A percentile compares a stretch with the other conserved stretches of the same genome.
Evolutionary conservation across 1,139 yeast species (phyloP).

Genomic region (Meyerozyma smithsonii): DNA sequence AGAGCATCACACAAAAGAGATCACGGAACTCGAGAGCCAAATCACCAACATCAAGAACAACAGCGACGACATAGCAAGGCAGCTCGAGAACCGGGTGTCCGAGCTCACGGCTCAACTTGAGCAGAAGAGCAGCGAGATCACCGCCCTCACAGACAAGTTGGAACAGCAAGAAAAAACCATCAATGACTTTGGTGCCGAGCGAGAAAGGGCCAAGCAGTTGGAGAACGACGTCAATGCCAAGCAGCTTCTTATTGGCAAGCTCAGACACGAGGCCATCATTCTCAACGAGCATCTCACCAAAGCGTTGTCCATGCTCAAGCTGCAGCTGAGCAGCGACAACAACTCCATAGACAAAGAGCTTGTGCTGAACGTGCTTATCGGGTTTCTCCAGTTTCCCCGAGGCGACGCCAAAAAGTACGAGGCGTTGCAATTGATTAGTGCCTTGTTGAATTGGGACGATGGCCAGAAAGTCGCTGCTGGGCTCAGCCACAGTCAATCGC

Average conservation of each 20-base stretch:
- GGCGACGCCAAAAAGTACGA: slow-evolving; percentile 94
- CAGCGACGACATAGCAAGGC: slow-evolving; percentile 4
- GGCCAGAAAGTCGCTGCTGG: slow-evolving; percentile 82
- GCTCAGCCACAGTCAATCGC: slow-evolving; percentile 42
- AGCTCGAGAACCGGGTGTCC: slow-evolving; percentile 8
- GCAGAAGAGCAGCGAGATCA: slow-evolving; percentile 9
- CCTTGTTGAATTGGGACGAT: slow-evolving; percentile 85
- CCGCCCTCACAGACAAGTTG: slow-evolving; percentile 9
- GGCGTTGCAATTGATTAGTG: slow-evolving; percentile 78
- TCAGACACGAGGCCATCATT: slow-evolving; percentile 93
- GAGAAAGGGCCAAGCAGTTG: slow-evolving; percentile 15
- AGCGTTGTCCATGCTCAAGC: slow-evolving; percentile 74
- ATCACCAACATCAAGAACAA: slow-evolving; percentile 8
- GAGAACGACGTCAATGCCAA: slow-evolving; percentile 53
- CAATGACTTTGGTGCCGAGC: slow-evolving; percentile 8
- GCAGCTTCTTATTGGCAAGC: slow-evolving; percentile 76
- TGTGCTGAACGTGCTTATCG: slow-evolving; percentile 77
- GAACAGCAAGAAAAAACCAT: slow-evolving; percentile 8
- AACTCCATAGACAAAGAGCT: slow-evolving; percentile 84
- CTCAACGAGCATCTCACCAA: slow-evolving; percentile 91
- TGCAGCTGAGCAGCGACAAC: slow-evolving; percentile 57
- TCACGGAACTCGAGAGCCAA: slow-evolving; percentile 3
- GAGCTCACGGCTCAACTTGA: slow-evolving; percentile 16
- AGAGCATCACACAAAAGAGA: slow-evolving; percentile 2
- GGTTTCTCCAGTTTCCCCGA: slow-evolving; percentile 82